These are phyloP conservation scores for Ophiostoma himal-ulmi DNA, from an alignment of 2,329 filamentous ascomycete genomes.

Conservation along the genomic window DNA sequence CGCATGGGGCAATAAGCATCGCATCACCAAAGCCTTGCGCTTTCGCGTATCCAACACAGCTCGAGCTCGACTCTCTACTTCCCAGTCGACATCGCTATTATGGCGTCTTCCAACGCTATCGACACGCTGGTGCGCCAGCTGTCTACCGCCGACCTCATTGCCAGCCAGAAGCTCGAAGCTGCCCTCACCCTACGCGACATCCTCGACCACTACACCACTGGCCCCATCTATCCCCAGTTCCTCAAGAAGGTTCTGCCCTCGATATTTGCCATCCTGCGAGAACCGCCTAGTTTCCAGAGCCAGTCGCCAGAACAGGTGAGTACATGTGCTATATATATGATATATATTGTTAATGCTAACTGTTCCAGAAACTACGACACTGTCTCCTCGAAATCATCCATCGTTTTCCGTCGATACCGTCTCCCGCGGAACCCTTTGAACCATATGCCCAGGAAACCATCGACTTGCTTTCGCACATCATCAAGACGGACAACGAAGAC, in stretches of 20 bases:
- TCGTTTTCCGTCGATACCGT: slow-evolving; percentile 66
- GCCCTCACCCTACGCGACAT: slow-evolving; percentile 84
- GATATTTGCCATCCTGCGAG: slow-evolving; percentile 77
- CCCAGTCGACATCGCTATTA: slow-evolving; percentile 39
- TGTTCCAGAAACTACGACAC: slow-evolving; percentile 71
- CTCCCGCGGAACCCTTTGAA: slow-evolving; percentile 73
- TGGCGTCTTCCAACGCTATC: slow-evolving; percentile 57
- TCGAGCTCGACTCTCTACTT: background rate
- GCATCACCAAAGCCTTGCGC: slow-evolving; percentile 8
- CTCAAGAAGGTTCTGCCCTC: slow-evolving; percentile 83
- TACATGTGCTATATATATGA: too few relatives aligned
- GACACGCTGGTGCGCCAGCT: slow-evolving; percentile 56
- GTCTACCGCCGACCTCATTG: slow-evolving; percentile 52
- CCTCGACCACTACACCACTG: slow-evolving; percentile 79
- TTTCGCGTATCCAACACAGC: background rate
- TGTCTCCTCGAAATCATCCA: slow-evolving; percentile 93
- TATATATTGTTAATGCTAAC: background rate
- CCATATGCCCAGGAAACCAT: slow-evolving; percentile 83
- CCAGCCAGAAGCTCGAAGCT: slow-evolving; percentile 72
- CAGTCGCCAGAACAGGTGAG: slow-evolving; percentile 81
- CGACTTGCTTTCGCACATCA: slow-evolving; percentile 81
- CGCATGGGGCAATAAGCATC: slow-evolving; percentile 12
- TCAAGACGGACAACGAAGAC: slow-evolving; percentile 92
- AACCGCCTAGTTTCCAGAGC: slow-evolving; percentile 84
- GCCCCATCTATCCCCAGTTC: slow-evolving; percentile 68